phyloP scores from a whole-genome alignment of 371 early-diverging fungal genomes.

The Sporodiniella umbellata region DNA sequence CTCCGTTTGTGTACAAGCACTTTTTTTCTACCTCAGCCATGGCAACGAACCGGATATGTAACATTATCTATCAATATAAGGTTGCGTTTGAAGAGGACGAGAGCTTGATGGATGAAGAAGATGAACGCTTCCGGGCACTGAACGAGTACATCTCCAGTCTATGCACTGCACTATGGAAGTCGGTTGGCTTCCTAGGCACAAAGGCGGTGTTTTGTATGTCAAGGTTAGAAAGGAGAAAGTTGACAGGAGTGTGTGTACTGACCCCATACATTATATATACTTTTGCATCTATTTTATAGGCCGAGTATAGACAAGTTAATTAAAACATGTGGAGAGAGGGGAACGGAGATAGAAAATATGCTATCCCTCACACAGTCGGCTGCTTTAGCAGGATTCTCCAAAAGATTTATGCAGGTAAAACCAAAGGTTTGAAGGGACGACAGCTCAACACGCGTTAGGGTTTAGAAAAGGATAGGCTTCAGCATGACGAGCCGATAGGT shows the following conservation, averaged over 20 bases:
- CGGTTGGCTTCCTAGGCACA: conserved; percentile 36
- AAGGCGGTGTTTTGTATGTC: conserved; percentile 38
- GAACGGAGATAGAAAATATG: conserved; percentile 25
- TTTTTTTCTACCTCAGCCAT: conserved; percentile 52
- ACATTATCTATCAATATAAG: conserved; percentile 48
- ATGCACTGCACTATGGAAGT: conserved; percentile 56
- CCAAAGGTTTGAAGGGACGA: background rate
- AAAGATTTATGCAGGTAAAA: conserved; percentile 38
- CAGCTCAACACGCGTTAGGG: background rate
- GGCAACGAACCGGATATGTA: conserved; percentile 55
- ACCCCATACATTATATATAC: too few species aligned
- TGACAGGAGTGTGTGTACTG: too few species aligned
- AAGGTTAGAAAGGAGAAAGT: conserved; percentile 24
- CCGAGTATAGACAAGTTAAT: conserved; percentile 22
- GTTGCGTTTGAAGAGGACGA: conserved; percentile 42
- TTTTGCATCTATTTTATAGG: conserved; percentile 4
- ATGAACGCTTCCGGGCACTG: conserved; percentile 49
- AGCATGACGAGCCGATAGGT: conserved; percentile 25
- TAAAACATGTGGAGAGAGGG: conserved; percentile 31
- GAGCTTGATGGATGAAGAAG: conserved; percentile 21
- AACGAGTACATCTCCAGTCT: conserved; percentile 59
- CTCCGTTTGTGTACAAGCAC: conserved; percentile 45
- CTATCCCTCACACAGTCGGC: conserved; percentile 50
- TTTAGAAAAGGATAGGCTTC: conserved; percentile 8
- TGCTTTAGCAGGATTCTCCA: conserved; percentile 41